Percentiles rank a stretch among this genome's conserved stretches.
These are phyloP conservation scores for Dactylellina sp. DNA, from an alignment of 2,329 filamentous ascomycete genomes.

Conservation along the genomic window DNA sequence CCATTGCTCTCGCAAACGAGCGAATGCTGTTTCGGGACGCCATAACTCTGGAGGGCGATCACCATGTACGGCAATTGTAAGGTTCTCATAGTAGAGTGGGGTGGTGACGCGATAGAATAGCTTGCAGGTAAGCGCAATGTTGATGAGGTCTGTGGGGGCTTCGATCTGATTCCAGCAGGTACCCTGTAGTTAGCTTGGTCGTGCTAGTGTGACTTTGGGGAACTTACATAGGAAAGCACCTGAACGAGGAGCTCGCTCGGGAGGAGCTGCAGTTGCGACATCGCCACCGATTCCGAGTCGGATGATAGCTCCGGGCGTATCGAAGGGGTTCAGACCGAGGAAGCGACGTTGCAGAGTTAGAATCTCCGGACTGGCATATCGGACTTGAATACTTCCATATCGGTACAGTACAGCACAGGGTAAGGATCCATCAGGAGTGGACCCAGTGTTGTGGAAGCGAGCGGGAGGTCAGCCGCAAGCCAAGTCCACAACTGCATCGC, in stretches of 20 bases:
- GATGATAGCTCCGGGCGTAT: too few relatives aligned
- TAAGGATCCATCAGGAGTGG: background rate
- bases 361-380: too few relatives aligned
- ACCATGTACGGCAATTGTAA: constrained; percentile 16
- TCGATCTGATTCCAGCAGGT: constrained; percentile 10
- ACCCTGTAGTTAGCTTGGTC: constrained; percentile 1
- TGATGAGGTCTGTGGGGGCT: constrained; percentile 9
- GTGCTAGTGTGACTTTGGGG: background rate
- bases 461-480: constrained; percentile 1
- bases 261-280: constrained; percentile 31
- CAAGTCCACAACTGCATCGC: background rate
- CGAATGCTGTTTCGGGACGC: constrained; percentile 5
- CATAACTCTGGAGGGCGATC: constrained; percentile 10
- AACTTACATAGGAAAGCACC: constrained; percentile 38
- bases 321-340: background rate
- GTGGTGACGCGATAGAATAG: constrained; percentile 9
- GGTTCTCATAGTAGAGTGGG: constrained; percentile 25
- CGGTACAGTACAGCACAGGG: background rate
- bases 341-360: too few relatives aligned
- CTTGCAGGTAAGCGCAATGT: constrained; percentile 18
- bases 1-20: constrained; percentile 17
- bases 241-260: constrained; percentile 38
- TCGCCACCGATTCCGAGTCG: background rate
- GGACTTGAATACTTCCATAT: constrained; percentile 4
- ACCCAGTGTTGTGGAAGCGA: constrained; percentile 3